Conservation (phyloP, 345 rosid species). For the Salix viminalis region DNA sequence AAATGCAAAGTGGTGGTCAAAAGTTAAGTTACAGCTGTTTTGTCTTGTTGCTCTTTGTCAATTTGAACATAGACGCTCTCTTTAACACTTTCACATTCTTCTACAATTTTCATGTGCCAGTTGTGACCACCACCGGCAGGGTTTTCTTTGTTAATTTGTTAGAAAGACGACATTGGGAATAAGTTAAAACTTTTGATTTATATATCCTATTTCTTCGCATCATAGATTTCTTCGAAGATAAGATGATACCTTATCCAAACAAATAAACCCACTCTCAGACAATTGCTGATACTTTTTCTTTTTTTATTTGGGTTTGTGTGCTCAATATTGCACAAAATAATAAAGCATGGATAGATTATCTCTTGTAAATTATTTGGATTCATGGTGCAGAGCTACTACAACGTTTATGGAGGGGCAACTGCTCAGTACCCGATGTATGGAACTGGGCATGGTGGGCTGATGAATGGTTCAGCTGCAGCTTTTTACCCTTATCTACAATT, state of each 20-base stretch:
- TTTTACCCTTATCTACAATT: slow-evolving; percentile 82
- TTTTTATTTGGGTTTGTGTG: not conserved
- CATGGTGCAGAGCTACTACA: slow-evolving; percentile 66
- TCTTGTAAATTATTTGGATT: not conserved
- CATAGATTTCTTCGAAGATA: not conserved
- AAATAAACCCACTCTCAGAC: not conserved
- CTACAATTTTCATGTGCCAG: not conserved
- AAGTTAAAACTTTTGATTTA: not conserved
- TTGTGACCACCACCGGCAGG: not conserved
- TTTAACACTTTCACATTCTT: not conserved
- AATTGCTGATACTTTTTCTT: not conserved
- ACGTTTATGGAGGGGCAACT: slow-evolving; percentile 69
- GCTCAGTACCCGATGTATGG: slow-evolving; percentile 78
- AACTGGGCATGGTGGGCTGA: slow-evolving; percentile 55
- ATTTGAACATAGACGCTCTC: not conserved
- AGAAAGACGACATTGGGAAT: not conserved
- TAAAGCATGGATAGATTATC: not conserved
- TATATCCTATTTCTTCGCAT: not conserved
- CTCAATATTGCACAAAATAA: too few relatives aligned
- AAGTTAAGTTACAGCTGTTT: not conserved
- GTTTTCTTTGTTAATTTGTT: not conserved
- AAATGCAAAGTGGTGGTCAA: not conserved
- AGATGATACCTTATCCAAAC: too few relatives aligned
- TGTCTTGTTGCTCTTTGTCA: not conserved
- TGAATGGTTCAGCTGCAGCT: slow-evolving; percentile 51